Evolutionary conservation across 1,284 basidiomycete species (phyloP).

Genomic region (Ganoderma lucidum): DNA sequence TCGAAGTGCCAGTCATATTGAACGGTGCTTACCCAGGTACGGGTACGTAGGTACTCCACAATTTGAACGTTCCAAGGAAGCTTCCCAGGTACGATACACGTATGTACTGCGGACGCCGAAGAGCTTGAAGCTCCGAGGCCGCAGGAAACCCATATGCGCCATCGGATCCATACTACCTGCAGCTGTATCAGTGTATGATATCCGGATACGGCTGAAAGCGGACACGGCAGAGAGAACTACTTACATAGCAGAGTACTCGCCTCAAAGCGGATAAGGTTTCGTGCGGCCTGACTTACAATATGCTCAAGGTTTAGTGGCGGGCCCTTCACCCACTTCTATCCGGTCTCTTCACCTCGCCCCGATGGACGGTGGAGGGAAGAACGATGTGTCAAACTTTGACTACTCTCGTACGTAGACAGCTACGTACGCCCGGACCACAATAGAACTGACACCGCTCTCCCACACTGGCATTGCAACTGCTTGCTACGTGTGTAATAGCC

Average conservation of each 20-base stretch:
- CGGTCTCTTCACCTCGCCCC: not conserved
- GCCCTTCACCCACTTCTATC: not conserved
- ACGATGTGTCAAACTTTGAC: constrained; percentile 7
- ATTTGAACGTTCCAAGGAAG: not conserved
- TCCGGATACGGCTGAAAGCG: not conserved
- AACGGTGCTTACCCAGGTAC: not conserved
- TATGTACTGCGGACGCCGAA: not conserved
- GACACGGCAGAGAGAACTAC: not conserved
- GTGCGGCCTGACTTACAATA: not conserved
- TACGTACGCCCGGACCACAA: not conserved
- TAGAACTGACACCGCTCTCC: not conserved
- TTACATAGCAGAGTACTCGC: not conserved
- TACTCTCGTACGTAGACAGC: not conserved
- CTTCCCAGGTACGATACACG: not conserved
- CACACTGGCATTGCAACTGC: not conserved
- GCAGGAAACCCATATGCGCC: constrained; percentile 2
- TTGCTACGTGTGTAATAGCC: not conserved
- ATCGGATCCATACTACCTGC: not conserved
- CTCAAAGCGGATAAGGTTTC: not conserved
- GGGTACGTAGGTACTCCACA: not conserved
- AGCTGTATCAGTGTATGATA: not conserved
- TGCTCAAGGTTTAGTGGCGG: not conserved
- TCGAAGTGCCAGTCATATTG: not conserved
- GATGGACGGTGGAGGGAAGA: not conserved
- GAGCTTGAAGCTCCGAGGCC: not conserved